These are phyloP conservation scores for Orbilia ellipsospora DNA, from an alignment of 2,329 filamentous ascomycete genomes.

Conservation along the genomic window DNA sequence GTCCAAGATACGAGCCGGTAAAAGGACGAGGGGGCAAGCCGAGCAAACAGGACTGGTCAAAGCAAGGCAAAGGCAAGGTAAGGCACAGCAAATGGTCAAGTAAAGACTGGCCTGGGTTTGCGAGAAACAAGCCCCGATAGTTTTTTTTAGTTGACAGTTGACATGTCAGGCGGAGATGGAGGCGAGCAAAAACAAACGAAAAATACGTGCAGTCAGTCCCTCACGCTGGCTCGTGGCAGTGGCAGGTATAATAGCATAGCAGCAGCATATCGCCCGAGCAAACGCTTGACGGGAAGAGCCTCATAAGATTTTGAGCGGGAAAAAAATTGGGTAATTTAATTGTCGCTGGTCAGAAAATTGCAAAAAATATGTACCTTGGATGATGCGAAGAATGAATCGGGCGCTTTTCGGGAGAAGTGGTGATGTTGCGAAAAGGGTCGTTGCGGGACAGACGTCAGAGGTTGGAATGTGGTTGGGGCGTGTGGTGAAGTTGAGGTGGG, in stretches of 20 bases:
- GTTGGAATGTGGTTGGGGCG: constrained; percentile 13
- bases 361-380: constrained; percentile 22
- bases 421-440: constrained; percentile 12
- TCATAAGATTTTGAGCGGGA: constrained; percentile 11
- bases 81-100: not conserved
- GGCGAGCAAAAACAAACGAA: constrained; percentile 44
- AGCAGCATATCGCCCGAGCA: constrained; percentile 34
- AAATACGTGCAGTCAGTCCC: constrained; percentile 3
- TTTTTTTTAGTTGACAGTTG: constrained; percentile 53
- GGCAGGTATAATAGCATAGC: not conserved
- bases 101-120: constrained; percentile 36
- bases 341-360: constrained; percentile 25
- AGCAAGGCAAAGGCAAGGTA: not conserved
- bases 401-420: constrained; percentile 8
- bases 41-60: constrained; percentile 10
- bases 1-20: no score
- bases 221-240: not conserved
- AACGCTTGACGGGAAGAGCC: constrained; percentile 1
- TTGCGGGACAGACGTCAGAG: constrained; percentile 33
- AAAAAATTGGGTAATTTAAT: constrained; percentile 9
- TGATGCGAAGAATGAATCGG: constrained; percentile 20
- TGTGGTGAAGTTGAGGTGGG: constrained; percentile 29
- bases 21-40: not conserved
- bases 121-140: constrained; percentile 28
- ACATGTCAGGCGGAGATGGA: constrained; percentile 33